Conservation (phyloP, 306 rosid species). For the Lagenaria siceraria region DNA sequence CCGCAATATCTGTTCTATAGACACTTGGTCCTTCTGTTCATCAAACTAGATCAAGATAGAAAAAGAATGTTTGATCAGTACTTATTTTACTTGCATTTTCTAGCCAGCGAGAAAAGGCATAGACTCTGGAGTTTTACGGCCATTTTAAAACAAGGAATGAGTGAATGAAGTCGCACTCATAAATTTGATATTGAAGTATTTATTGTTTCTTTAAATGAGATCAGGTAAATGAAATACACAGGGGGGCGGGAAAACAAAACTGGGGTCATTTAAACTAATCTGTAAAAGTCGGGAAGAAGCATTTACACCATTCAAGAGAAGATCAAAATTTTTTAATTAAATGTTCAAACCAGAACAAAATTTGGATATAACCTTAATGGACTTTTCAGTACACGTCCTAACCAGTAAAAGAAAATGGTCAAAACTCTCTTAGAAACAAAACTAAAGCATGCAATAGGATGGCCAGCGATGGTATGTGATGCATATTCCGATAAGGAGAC, state of each 20-base stretch:
- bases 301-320: neutral
- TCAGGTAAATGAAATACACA: neutral
- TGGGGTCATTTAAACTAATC: neutral
- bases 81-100: neutral
- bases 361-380: neutral
- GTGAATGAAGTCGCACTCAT: neutral
- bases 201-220: neutral
- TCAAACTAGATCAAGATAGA: conserved; percentile 49
- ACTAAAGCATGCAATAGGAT: neutral
- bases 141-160: neutral
- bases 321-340: neutral
- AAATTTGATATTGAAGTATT: neutral
- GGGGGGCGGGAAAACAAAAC: neutral
- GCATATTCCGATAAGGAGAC: neutral
- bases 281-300: neutral
- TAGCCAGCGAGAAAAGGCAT: neutral
- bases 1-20: conserved; percentile 76
- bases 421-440: neutral
- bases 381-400: neutral
- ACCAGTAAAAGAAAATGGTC: neutral
- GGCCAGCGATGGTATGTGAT: neutral
- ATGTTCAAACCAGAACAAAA: neutral
- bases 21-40: conserved; percentile 86
- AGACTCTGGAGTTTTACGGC: neutral
- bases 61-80: neutral